Conservation (phyloP, 495 filamentous ascomycete species). For the Symbiotaphrina buchneri region DNA sequence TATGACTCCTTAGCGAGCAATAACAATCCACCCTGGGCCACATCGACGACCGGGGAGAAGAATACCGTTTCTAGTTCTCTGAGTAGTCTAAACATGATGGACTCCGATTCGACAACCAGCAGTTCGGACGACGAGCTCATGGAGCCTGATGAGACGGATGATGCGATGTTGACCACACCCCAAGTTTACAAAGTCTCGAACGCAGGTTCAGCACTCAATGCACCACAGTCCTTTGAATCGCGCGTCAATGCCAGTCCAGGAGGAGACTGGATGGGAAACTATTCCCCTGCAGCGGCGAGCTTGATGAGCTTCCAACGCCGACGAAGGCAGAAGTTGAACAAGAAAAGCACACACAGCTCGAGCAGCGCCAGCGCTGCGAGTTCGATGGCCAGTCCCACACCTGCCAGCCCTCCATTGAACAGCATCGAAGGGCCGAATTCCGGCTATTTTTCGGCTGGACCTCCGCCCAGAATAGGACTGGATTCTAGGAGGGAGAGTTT, state of each 20-base stretch:
- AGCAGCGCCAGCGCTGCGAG: slow-evolving; percentile 49
- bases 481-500: slow-evolving; percentile 59
- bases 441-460: slow-evolving; percentile 18
- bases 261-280: slow-evolving; percentile 32
- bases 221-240: slow-evolving; percentile 11
- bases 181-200: slow-evolving; percentile 25
- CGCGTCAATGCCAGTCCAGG: slow-evolving; percentile 21
- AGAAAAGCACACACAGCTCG: too few relatives aligned
- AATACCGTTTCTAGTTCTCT: slow-evolving; percentile 63
- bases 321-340: slow-evolving; percentile 31
- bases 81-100: slow-evolving; percentile 61
- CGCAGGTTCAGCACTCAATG: background rate
- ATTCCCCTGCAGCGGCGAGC: slow-evolving; percentile 45
- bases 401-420: slow-evolving; percentile 39
- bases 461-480: slow-evolving; percentile 18
- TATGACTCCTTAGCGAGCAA: slow-evolving; percentile 15
- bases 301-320: slow-evolving; percentile 58
- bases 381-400: slow-evolving; percentile 41
- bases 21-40: slow-evolving; percentile 20
- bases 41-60: slow-evolving; percentile 32
- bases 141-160: slow-evolving; percentile 56
- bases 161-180: slow-evolving; percentile 48
- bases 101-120: slow-evolving; percentile 48
- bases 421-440: slow-evolving; percentile 22
- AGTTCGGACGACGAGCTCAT: slow-evolving; percentile 58